phyloP scores from a whole-genome alignment of 768 basidiomycete genomes.

The Auriscalpium orientale region DNA sequence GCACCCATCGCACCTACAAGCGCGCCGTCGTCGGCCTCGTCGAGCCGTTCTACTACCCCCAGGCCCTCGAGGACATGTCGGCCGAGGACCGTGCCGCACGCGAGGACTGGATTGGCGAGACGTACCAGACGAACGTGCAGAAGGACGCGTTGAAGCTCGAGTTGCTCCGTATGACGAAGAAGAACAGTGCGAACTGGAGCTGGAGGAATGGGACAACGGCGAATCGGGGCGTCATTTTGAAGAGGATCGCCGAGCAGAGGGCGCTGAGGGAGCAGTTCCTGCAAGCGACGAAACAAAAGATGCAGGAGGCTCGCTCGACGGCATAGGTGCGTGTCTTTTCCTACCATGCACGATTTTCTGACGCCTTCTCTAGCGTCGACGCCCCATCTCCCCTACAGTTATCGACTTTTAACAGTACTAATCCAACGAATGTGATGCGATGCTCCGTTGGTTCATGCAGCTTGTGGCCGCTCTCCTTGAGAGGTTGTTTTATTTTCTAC shows the following conservation, averaged over 20 bases:
- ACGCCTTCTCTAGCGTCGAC: too few relatives aligned
- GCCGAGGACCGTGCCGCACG: slow-evolving; percentile 44
- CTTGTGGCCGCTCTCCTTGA: too few relatives aligned
- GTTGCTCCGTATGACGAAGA: slow-evolving; percentile 29
- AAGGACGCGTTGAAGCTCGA: slow-evolving; percentile 26
- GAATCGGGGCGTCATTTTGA: slow-evolving; percentile 43
- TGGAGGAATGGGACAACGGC: slow-evolving; percentile 30
- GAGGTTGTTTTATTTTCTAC: too few relatives aligned
- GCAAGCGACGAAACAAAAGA: slow-evolving; percentile 27
- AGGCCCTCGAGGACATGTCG: slow-evolving; percentile 70
- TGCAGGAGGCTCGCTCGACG: slow-evolving; percentile 14
- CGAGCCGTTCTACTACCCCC: slow-evolving; percentile 92
- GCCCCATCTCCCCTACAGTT: too few relatives aligned
- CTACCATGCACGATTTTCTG: too few relatives aligned
- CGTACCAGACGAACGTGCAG: slow-evolving; percentile 41
- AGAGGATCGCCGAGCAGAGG: slow-evolving; percentile 40
- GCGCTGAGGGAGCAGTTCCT: slow-evolving; percentile 34
- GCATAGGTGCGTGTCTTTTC: too few relatives aligned
- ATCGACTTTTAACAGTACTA: too few relatives aligned
- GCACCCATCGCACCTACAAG: slow-evolving; percentile 62
- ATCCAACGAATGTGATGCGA: too few relatives aligned
- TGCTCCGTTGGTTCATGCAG: too few relatives aligned
- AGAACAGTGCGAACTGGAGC: slow-evolving; percentile 30
- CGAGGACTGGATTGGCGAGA: slow-evolving; percentile 55
- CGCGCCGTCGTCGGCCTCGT: slow-evolving; percentile 87